A percentile compares a stretch with the other conserved stretches of the same genome.
phyloP scores from a whole-genome alignment of 2,329 filamentous ascomycete species.

The Colletotrichum musicola region DNA sequence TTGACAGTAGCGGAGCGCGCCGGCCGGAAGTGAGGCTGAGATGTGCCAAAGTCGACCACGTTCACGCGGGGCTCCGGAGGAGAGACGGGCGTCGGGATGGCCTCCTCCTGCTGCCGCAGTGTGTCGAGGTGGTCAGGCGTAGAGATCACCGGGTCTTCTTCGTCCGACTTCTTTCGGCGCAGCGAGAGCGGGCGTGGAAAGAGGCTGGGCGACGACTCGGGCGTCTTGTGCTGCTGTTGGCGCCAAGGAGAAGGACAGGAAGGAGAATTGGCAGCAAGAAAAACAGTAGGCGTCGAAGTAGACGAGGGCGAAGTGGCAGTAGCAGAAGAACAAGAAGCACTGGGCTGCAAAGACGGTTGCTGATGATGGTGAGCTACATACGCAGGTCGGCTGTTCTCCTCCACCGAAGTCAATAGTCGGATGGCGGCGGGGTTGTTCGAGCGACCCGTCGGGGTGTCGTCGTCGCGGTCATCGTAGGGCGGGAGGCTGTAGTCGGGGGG shows the following conservation, averaged over 20 bases:
- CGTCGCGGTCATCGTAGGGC: constrained; percentile 67
- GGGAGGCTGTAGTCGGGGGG: constrained; percentile 71
- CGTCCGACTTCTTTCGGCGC: constrained; percentile 35
- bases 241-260: constrained; percentile 30
- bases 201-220: constrained; percentile 39
- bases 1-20: constrained; percentile 58
- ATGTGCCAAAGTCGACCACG: constrained; percentile 8
- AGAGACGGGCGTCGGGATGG: constrained; percentile 38
- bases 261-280: not conserved
- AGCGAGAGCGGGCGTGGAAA: constrained; percentile 43
- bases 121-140: constrained; percentile 51
- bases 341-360: constrained; percentile 9
- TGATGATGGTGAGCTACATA: constrained; percentile 59
- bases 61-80: constrained; percentile 24
- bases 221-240: constrained; percentile 37
- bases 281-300: constrained; percentile 32
- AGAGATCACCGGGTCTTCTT: constrained; percentile 43
- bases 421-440: constrained; percentile 64
- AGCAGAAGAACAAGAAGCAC: not conserved
- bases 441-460: constrained; percentile 60
- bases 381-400: constrained; percentile 64
- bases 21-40: constrained; percentile 41
- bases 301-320: too few species aligned
- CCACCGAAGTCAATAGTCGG: constrained; percentile 72
- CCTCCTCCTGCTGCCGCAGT: constrained; percentile 55